Evolutionary conservation across 495 filamentous ascomycete genomes (phyloP).

Genomic region (Cenococcum geophilum): DNA sequence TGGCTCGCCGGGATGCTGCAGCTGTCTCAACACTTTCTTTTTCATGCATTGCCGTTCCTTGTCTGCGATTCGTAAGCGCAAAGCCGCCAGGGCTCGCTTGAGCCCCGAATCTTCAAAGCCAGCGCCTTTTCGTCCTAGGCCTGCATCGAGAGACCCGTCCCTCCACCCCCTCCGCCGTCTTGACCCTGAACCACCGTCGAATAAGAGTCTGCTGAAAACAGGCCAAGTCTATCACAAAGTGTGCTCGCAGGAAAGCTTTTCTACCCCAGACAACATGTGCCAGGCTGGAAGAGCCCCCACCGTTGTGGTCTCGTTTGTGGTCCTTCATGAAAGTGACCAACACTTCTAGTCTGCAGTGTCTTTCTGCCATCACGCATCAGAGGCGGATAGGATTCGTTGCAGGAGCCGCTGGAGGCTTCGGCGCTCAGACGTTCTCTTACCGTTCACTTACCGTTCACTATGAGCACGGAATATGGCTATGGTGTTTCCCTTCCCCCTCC

Average conservation of each 20-base stretch:
- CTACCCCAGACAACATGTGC: conserved; percentile 15
- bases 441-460: conserved; percentile 8
- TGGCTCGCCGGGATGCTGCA: conserved; percentile 4
- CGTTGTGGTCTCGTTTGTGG: conserved; percentile 25
- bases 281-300: conserved; percentile 19
- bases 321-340: conserved; percentile 16
- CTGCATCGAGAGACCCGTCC: background rate
- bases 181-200: conserved; percentile 11
- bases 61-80: background rate
- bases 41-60: background rate
- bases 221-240: conserved; percentile 5
- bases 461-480: conserved; percentile 29
- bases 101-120: background rate
- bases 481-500: conserved; percentile 18
- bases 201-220: conserved; percentile 8
- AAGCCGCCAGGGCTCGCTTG: background rate
- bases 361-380: conserved; percentile 12
- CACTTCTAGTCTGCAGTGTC: conserved; percentile 22
- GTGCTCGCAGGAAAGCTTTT: conserved; percentile 8
- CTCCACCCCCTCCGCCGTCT: background rate
- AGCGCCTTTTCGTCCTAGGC: background rate
- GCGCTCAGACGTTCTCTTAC: conserved; percentile 15
- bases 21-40: background rate
- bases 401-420: conserved; percentile 35
- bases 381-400: conserved; percentile 26